Evolutionary conservation across 257 asterid genomes (phyloP).

Genomic region (Catharanthus roseus): DNA sequence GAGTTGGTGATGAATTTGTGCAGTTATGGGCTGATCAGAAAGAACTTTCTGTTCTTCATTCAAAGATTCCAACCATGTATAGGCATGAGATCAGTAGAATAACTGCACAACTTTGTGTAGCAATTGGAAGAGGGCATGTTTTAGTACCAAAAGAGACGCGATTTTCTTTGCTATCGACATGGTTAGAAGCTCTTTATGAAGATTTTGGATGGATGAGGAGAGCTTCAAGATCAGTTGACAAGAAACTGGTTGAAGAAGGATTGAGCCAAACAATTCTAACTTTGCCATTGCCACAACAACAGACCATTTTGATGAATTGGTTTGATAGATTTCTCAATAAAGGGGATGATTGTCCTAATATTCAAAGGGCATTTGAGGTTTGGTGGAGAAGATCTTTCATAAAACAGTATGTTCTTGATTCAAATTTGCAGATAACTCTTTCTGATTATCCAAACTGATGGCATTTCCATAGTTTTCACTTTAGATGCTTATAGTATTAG

Average conservation of each 20-base stretch:
- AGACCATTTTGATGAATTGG: conserved; percentile 62
- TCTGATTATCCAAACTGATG: conserved; percentile 49
- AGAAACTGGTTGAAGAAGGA: conserved; percentile 76
- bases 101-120: conserved; percentile 77
- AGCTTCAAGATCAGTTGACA: conserved; percentile 62
- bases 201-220: conserved; percentile 89
- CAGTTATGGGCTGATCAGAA: conserved; percentile 83
- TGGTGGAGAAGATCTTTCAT: conserved; percentile 98
- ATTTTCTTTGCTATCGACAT: conserved; percentile 55
- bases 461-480: neutral
- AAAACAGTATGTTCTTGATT: conserved; percentile 46
- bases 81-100: conserved; percentile 82
- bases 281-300: conserved; percentile 71
- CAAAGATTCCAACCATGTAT: conserved; percentile 72
- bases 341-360: conserved; percentile 92
- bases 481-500: neutral
- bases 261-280: conserved; percentile 73
- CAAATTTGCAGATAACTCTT: conserved; percentile 60
- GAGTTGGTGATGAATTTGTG: conserved; percentile 77
- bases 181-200: conserved; percentile 86
- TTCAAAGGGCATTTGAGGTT: conserved; percentile 77
- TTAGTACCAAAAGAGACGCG: conserved; percentile 65
- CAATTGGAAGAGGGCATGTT: conserved; percentile 72
- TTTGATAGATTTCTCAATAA: conserved; percentile 70
- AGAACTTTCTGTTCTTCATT: conserved; percentile 76